A percentile compares a stretch with the other conserved stretches of the same genome.
phyloP scores from a whole-genome alignment of 305 asterid species.

The Solanum hybrid region DNA sequence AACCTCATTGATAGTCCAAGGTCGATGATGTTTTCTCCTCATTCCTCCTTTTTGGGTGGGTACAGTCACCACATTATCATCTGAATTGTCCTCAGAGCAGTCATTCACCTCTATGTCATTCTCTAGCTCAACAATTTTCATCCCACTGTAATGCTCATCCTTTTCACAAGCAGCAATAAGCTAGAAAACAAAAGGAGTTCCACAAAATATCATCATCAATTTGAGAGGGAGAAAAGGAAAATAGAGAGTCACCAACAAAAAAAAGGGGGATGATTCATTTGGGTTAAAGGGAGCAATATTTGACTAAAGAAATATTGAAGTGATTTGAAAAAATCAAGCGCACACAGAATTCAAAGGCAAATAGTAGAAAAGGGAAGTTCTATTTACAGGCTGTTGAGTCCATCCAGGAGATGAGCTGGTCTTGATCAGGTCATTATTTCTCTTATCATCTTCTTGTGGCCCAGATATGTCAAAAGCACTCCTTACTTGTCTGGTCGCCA shows the following conservation, averaged over 20 bases:
- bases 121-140: slow-evolving; percentile 30
- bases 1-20: slow-evolving; percentile 89
- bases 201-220: not conserved
- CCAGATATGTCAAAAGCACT: slow-evolving; percentile 15
- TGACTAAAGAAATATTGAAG: not conserved
- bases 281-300: not conserved
- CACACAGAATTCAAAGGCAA: not conserved
- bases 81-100: slow-evolving; percentile 40
- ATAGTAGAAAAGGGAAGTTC: not conserved
- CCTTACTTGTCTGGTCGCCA: slow-evolving; percentile 29
- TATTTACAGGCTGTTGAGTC: slow-evolving; percentile 51
- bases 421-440: slow-evolving; percentile 12
- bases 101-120: slow-evolving; percentile 38
- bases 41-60: slow-evolving; percentile 57
- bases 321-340: not conserved
- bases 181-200: slow-evolving; percentile 18
- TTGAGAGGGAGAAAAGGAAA: not conserved
- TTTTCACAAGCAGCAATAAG: slow-evolving; percentile 31
- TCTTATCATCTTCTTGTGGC: slow-evolving; percentile 16
- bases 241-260: not conserved
- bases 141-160: slow-evolving; percentile 31
- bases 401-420: slow-evolving; percentile 27
- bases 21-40: slow-evolving; percentile 97
- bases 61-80: slow-evolving; percentile 41
- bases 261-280: not conserved